These are phyloP conservation scores for Colletotrichum sp. DNA, from an alignment of 2,329 filamentous ascomycete species.

Conservation along the genomic window DNA sequence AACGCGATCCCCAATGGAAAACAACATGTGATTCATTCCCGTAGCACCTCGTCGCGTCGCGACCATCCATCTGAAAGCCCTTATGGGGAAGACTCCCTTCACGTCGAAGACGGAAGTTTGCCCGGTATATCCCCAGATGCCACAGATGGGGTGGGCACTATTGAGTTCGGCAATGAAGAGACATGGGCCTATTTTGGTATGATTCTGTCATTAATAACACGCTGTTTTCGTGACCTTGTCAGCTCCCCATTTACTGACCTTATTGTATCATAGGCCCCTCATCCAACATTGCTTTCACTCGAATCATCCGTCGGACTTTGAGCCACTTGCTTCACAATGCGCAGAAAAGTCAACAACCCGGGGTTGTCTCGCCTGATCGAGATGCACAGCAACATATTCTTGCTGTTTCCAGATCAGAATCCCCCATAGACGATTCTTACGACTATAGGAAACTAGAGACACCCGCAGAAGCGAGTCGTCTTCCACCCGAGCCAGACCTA, in stretches of 20 bases:
- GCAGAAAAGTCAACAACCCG: background rate
- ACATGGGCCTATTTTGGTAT: constrained; percentile 25
- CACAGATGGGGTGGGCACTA: constrained; percentile 28
- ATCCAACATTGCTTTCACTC: constrained; percentile 28
- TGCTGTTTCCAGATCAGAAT: constrained; percentile 7
- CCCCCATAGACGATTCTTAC: background rate
- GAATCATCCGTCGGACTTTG: constrained; percentile 23
- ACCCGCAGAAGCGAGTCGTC: background rate
- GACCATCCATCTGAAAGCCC: background rate
- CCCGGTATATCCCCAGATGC: constrained; percentile 20
- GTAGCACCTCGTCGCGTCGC: background rate
- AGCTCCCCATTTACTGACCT: background rate
- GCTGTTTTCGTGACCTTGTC: background rate
- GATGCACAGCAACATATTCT: background rate
- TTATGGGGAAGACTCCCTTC: background rate
- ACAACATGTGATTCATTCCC: background rate
- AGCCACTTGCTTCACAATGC: background rate
- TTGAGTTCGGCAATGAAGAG: constrained; percentile 25
- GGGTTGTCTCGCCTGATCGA: background rate
- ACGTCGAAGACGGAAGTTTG: constrained; percentile 18
- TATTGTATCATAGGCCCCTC: constrained; percentile 15
- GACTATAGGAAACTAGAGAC: constrained; percentile 4
- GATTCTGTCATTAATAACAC: background rate
- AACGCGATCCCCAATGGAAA: background rate
- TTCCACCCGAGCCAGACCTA: constrained; percentile 25